Evolutionary conservation across 2,329 filamentous ascomycete genomes (phyloP), one percentile per base, ranked within the genome.

Genomic region (Cytospora piceicola): DNA sequence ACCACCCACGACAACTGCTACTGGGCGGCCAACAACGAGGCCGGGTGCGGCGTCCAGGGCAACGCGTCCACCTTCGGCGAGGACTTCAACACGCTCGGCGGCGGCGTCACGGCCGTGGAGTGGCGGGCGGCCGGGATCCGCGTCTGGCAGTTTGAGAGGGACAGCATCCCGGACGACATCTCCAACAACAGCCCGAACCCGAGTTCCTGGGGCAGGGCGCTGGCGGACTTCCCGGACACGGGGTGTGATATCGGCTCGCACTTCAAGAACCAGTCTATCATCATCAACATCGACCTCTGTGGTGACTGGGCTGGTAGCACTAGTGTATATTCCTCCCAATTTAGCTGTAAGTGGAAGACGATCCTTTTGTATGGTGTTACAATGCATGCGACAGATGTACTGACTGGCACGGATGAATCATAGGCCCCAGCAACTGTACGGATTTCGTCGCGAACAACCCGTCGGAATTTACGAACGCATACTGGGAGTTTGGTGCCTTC

Each of bases 231-330:
- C 73, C 88, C 88, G 17, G 81, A 78, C 70, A 90, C 88, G 0
- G 74, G 83, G 55, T 90, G 88, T 75, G 77, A 87, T 66, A 85
- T 90, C 58, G 74, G 75, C 7, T 78, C 76, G 4, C 86, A 89
- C 71, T 90, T 90, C 74, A 79, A 75, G 62, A 90, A 90, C 71
- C 83, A 88, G 73, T 88, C 85, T 69, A 90, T 90, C 70, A 82
- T 90, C 68, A 82, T 82, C 52, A 89, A 90, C 71, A 89, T 90
- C 68, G 85, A 88, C 73, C 75, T 90, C 9, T 90, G 88, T 69
- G 88, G 88, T 0, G 74, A 83, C 51, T 79, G 85, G 69, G 83
- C 83, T 4, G 82, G 82, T 55, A 57, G 65, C 22, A 36, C 76
- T 3, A 42, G 75, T 77, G 39, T 86, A 81, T 42, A 42, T 42